phyloP scores from a whole-genome alignment of 441 rosid genomes.

The Eutrema salsugineum region DNA sequence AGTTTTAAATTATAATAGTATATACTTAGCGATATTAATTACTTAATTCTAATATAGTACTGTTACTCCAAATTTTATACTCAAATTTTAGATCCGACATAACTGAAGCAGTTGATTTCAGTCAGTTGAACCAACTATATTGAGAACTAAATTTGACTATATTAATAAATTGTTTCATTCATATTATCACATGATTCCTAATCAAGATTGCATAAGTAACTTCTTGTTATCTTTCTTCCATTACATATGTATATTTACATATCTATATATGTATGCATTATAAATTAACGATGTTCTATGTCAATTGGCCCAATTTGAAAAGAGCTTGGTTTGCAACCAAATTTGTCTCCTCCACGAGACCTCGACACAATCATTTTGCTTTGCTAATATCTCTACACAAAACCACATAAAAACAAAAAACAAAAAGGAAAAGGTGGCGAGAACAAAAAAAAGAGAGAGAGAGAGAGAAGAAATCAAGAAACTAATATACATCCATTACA shows the following conservation, averaged over 20 bases:
- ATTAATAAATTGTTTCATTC: background rate
- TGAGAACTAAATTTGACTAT: background rate
- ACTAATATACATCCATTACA: background rate
- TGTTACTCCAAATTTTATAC: background rate
- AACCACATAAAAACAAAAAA: constrained; percentile 6
- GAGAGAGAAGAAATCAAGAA: no score
- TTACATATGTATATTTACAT: no score
- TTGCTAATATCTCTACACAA: constrained; percentile 19
- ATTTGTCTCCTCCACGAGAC: constrained; percentile 6
- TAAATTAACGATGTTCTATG: background rate
- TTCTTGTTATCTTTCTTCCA: background rate
- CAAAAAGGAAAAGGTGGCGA: background rate
- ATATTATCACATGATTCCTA: background rate
- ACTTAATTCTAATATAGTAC: background rate
- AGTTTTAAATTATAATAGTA: background rate
- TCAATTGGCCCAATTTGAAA: background rate
- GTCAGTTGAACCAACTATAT: constrained; percentile 4
- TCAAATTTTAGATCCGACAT: background rate
- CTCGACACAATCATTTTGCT: constrained; percentile 28
- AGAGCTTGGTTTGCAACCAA: constrained; percentile 6
- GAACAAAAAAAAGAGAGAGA: background rate
- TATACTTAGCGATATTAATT: background rate
- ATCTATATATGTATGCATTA: background rate
- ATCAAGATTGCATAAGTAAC: background rate
- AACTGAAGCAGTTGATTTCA: constrained; percentile 5